Base-by-base conservation (phyloP, 371 early-diverging fungal species). In the Nematocida sp. region DNA sequence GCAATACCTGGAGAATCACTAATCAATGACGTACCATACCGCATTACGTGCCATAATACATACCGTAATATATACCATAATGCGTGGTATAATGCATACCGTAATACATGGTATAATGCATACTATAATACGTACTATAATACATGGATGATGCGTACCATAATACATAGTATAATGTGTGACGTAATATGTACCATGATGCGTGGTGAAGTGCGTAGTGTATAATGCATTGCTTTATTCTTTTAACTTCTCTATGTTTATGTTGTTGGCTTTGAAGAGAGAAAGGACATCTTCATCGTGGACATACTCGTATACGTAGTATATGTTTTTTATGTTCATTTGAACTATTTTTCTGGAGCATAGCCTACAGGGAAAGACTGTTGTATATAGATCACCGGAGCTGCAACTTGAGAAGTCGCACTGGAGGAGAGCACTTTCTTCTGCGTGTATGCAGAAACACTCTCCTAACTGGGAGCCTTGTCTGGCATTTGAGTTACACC, bases 401-500 rank as follows among this genome's bases (percentile, higher is more conserved):
- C n/a, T 18, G 0, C 79, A 40, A 13, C 47, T 36, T 25, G 5
- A 16, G 18, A 33, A 7, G 49, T 49, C 26, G 2, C 93, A 86
- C 0, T 88, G 89, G 25, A 88, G 85, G 25, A 66, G 45, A 2
- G 95, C 95, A 82, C 94, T 95, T 85, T 97, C 97, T 79, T 97
- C 95, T 0, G 97, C 97, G 80, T 95, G 96, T 83, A 97, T 86
- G 82, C 97, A 97, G 38, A 93, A 79, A 79, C 97, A 97, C 38
- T 87, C 83, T 80, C 92, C 92, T 49, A 94, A 79, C 0, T 86
- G 87, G 2, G 91, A 93, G 69, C 89, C 88, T 0, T 86, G 86
- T 0, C 90, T 86, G 35, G 61, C 71, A 0, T 85, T 89, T 16
- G 83, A 87, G 79, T 94, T 94, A 84, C 96, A 97, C 39, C 95